Evolutionary conservation across 768 basidiomycete species (phyloP).

Genomic region (Podaxis sp.): DNA sequence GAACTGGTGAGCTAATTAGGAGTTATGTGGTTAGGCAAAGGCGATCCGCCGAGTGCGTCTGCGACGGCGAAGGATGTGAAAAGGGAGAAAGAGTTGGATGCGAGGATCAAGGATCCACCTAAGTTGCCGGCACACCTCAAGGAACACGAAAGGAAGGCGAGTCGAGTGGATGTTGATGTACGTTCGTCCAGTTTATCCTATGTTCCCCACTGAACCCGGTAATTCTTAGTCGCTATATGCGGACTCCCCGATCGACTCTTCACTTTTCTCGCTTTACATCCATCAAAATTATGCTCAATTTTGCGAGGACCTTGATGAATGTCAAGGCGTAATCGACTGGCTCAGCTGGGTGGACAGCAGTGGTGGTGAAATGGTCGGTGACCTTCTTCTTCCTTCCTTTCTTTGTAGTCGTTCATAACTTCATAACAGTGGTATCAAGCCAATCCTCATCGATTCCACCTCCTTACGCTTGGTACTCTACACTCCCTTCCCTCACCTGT

Average conservation of each 20-base stretch:
- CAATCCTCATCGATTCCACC: constrained; percentile 84
- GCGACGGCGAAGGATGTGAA: constrained; percentile 60
- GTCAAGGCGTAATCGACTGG: constrained; percentile 63
- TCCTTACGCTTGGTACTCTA: constrained; percentile 77
- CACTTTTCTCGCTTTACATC: constrained; percentile 82
- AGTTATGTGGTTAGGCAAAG: constrained; percentile 51
- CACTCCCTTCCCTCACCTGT: constrained; percentile 88
- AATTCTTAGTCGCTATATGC: constrained; percentile 61
- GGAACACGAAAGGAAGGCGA: constrained; percentile 59
- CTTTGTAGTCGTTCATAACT: neutral
- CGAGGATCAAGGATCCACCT: constrained; percentile 46
- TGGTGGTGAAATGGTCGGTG: constrained; percentile 55
- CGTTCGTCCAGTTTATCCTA: neutral
- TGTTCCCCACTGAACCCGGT: neutral
- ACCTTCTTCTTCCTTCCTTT: neutral
- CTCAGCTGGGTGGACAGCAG: constrained; percentile 75
- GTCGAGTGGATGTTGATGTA: constrained; percentile 70
- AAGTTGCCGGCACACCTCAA: constrained; percentile 55
- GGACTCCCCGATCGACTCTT: constrained; percentile 88
- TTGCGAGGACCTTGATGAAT: constrained; percentile 73
- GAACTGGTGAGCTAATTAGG: neutral
- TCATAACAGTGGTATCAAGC: constrained; percentile 55
- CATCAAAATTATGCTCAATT: constrained; percentile 94
- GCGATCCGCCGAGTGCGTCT: constrained; percentile 56
- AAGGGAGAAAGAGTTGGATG: constrained; percentile 55